Conservation (phyloP, 331 rosid species). For the Phaseolus coccineus region DNA sequence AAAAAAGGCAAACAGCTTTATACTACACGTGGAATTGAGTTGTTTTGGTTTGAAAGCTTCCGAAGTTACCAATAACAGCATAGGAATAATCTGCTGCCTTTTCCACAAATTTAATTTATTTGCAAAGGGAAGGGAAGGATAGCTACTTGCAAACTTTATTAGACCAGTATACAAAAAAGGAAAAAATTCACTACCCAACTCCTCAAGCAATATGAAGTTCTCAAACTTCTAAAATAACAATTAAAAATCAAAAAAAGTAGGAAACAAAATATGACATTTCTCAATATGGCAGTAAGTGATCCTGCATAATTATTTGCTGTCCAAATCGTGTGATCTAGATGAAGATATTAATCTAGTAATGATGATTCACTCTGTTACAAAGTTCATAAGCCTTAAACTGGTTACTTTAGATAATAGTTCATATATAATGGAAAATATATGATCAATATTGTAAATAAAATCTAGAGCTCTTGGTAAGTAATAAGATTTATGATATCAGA, state of each 20-base stretch:
- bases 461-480: constrained; percentile 10
- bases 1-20: constrained; percentile 30
- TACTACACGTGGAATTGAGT: constrained; percentile 15
- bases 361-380: constrained; percentile 20
- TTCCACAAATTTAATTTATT: not conserved
- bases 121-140: constrained; percentile 25
- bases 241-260: not conserved
- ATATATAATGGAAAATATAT: constrained; percentile 21
- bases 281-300: constrained; percentile 25
- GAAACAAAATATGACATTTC: not conserved
- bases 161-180: constrained; percentile 2
- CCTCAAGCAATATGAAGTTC: not conserved
- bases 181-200: not conserved
- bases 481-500: constrained; percentile 35
- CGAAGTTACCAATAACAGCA: constrained; percentile 11
- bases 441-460: constrained; percentile 30
- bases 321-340: constrained; percentile 25
- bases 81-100: constrained; percentile 3
- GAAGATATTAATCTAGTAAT: constrained; percentile 27
- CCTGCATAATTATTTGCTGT: constrained; percentile 23
- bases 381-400: constrained; percentile 8
- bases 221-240: constrained; percentile 1
- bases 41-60: constrained; percentile 26
- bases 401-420: constrained; percentile 13
- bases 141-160: constrained; percentile 24